Base-by-base conservation (phyloP, 257 asterid species). In the Apocynum venetum region DNA sequence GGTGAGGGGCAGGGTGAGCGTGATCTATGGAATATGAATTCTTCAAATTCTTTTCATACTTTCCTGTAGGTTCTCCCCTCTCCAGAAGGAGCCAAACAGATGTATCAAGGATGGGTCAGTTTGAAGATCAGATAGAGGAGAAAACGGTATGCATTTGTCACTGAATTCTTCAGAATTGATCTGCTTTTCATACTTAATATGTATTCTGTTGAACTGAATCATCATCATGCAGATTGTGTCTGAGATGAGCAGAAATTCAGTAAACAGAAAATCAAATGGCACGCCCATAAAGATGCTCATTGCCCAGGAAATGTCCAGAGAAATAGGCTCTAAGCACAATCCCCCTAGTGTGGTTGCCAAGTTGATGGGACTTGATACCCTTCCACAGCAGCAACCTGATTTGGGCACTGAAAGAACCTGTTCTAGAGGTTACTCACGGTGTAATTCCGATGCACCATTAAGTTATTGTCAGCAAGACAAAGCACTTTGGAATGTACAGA, bases 281-380 rank as follows among this genome's bases (percentile, higher is more conserved):
- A 93, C 91, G 11, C 96, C 98, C 46, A 90, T 96, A 89, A 96
- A 96, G 90, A 89, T 86, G 96, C 97, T 91, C 73, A 91, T 96
- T 75, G 97, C 91, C 49, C 92, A 92, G 79, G 99, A 96, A 82
- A 93, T 96, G 98, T 90, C 98, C 75, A 93, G 89, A 80, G 98
- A 96, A 73, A 83, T 87, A 5, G 89, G 85, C 61, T 75, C 84
- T 53, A 82, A 83, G 67, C 87, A 85, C 57, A 88, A 89, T 79
- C 89, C 96, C 41, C 90, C 99, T 71, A 89, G 89, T 87, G 82
- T 96, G 72, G 96, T 96, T 82, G 99, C 98, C 57, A 96, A 92
- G 87, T 76, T 96, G 82, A 96, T 96, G 99, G 99, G 99, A 57
- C 99, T 96, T 78, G 98, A 96, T 82, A 72, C 92, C 83, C 92